These are phyloP conservation scores for Nemophila menziesii DNA, from an alignment of 257 asterid species.

Conservation along the genomic window DNA sequence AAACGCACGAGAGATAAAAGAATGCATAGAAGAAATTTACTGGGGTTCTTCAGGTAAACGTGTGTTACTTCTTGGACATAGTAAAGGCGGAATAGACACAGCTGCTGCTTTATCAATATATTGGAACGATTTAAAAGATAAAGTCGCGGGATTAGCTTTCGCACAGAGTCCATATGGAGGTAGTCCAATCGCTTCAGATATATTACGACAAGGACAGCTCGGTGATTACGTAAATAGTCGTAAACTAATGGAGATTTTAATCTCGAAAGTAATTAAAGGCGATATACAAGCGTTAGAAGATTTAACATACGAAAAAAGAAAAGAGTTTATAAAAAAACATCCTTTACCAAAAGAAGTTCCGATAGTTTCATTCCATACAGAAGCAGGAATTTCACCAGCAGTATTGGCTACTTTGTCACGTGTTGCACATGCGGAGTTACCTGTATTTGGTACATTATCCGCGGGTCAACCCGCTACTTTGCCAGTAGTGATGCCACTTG, in stretches of 20 bases:
- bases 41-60: conserved; percentile 87
- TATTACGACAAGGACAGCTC: conserved; percentile 85
- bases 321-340: conserved; percentile 59
- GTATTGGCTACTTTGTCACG: conserved; percentile 82
- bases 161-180: conserved; percentile 98
- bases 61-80: conserved; percentile 88
- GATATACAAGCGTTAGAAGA: conserved; percentile 96
- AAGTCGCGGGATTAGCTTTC: conserved; percentile 87
- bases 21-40: conserved; percentile 77
- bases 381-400: conserved; percentile 79
- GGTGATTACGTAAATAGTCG: conserved; percentile 95
- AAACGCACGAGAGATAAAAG: conserved; percentile 87
- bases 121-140: conserved; percentile 84
- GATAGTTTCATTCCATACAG: conserved; percentile 73
- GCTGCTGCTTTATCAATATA: conserved; percentile 91
- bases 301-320: conserved; percentile 73
- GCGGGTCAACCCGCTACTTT: conserved; percentile 45
- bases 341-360: conserved; percentile 78
- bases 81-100: conserved; percentile 92
- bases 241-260: conserved; percentile 85
- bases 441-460: conserved; percentile 34
- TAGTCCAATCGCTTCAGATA: conserved; percentile 91
- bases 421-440: conserved; percentile 86
- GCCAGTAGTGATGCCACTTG: conserved; percentile 86
- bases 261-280: conserved; percentile 92